These are phyloP conservation scores for Auriscalpium vulgare DNA, from an alignment of 768 basidiomycete species.

Conservation along the genomic window DNA sequence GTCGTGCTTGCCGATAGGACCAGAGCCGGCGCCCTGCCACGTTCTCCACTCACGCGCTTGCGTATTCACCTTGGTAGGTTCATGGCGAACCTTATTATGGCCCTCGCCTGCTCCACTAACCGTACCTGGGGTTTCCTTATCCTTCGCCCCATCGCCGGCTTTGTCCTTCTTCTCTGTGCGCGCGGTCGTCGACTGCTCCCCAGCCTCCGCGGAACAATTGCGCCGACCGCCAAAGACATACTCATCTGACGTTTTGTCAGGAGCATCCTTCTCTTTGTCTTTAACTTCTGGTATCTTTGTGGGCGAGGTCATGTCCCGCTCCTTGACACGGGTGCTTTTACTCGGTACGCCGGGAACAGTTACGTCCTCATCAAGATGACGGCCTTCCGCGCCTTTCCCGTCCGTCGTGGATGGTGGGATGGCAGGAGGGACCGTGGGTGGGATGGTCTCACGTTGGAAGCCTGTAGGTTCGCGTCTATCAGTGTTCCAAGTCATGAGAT, in stretches of 20 bases:
- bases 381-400: background rate
- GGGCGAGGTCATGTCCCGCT: background rate
- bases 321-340: background rate
- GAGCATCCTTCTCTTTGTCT: background rate
- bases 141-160: background rate
- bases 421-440: too few relatives aligned
- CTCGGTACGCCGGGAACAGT: too few relatives aligned
- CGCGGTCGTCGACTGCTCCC: too few relatives aligned
- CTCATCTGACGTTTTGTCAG: too few relatives aligned
- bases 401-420: background rate
- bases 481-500: too few relatives aligned
- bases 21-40: background rate
- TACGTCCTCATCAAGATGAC: background rate
- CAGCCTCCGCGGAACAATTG: too few relatives aligned
- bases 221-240: too few relatives aligned
- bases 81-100: background rate
- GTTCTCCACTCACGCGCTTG: constrained; percentile 1
- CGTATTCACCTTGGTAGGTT: background rate
- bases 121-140: too few relatives aligned
- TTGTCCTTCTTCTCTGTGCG: background rate
- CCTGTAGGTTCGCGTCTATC: too few relatives aligned
- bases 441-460: too few relatives aligned
- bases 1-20: too few relatives aligned
- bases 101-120: background rate
- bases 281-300: background rate